Conservation (phyloP, 208 protist genomes). For the Acanthamoeba castellanii region DNA sequence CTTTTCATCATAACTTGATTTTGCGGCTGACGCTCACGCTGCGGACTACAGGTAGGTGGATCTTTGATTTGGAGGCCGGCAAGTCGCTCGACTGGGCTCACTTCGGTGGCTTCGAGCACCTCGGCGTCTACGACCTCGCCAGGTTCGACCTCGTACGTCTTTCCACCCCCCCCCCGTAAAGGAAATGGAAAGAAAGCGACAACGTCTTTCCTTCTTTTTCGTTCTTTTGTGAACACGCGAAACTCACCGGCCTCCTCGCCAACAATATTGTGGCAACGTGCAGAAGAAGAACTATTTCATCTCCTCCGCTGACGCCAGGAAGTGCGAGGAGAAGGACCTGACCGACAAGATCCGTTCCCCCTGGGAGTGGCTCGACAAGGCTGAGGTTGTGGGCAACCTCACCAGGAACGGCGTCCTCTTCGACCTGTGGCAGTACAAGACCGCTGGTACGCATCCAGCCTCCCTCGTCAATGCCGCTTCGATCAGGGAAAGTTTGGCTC, state of each 20-base stretch:
- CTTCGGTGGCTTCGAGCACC: slow-evolving; percentile 54
- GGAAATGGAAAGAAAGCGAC: background rate
- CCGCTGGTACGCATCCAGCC: background rate
- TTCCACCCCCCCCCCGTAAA: background rate
- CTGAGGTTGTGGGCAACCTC: background rate
- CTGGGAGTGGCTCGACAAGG: slow-evolving; percentile 48
- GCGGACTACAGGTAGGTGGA: background rate
- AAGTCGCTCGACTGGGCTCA: slow-evolving; percentile 41
- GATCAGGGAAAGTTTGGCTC: no score
- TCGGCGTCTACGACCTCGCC: slow-evolving; percentile 40
- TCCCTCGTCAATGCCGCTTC: background rate
- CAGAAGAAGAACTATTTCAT: slow-evolving; percentile 69
- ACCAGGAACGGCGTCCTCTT: slow-evolving; percentile 8
- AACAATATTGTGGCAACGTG: background rate
- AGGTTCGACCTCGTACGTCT: slow-evolving; percentile 13
- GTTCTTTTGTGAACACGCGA: background rate
- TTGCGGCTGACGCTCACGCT: background rate
- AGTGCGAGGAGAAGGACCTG: slow-evolving; percentile 14
- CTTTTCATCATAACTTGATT: background rate
- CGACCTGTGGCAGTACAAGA: slow-evolving; percentile 53
- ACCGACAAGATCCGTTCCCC: slow-evolving; percentile 3
- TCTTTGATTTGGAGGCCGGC: background rate
- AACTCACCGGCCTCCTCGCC: background rate
- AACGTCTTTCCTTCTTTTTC: background rate
- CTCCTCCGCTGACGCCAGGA: background rate